Evolutionary conservation across 805 yeast species (phyloP), one percentile per base, ranked within the genome.

Genomic region (Wickerhamiella dianesei): DNA sequence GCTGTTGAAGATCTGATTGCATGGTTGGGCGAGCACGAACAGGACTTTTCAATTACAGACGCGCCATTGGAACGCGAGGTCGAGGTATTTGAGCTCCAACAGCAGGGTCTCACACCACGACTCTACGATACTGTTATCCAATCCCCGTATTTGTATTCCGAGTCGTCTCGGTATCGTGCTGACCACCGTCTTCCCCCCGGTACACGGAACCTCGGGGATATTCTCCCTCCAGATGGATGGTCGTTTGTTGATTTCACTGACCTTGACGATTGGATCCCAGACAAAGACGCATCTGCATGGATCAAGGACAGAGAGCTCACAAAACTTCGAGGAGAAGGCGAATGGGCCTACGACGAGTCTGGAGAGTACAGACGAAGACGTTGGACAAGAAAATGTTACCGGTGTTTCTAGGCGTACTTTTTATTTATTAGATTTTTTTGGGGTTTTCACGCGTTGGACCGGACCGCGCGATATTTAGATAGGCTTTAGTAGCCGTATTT

Each of bases 1-100:
- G 57, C 48, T 50, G 53, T 66, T 42, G 63, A 63, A 41, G 57
- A 61, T 48, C 48, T 62, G 3, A 59, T 67, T 3, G 64, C 64
- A 9, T 39, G 41, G 41, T 21, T 22, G 4, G n/a, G 16, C 21
- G 61, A 56, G 37, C 61, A 64, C 36, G 59, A 71, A 45, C 60
- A 65, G 19, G 76, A 76, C 50, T 75, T 87, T 6, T 51, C 59
- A 20, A 66, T 83, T n/a, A 72, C 80, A 20, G 94, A 84, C 58
- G 86, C 73, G 0, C 80, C 86, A 0, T 79, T 77, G 43, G 60
- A 65, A 0, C 67, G 76, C 40, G 60, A 65, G n/a, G 87, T 84
- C 5, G 94, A 87, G 57, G 68, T 88, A 1, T 88, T 71, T 60
- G 95, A 87, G 61, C 69, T 87, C 20, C 82, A 82, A 59, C 69